Conservation (phyloP, 306 rosid genomes). For the Canavalia ensiformis region DNA sequence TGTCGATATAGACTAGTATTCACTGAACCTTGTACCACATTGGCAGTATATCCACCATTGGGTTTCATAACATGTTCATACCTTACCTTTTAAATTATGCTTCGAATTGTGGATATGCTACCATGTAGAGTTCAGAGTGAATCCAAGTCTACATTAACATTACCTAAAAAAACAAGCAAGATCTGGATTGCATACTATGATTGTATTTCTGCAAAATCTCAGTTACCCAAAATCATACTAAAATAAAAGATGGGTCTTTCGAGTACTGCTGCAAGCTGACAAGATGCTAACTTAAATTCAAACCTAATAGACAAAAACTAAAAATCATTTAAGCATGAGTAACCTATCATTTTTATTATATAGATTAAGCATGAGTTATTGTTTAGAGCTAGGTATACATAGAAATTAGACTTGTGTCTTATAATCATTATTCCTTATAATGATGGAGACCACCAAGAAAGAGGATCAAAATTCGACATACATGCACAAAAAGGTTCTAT, state of each 20-base stretch:
- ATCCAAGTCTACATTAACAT: slow-evolving; percentile 15
- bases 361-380: neutral
- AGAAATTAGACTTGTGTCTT: neutral
- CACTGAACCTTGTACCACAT: neutral
- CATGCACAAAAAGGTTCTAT: neutral
- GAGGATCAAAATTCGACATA: neutral
- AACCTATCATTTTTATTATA: neutral
- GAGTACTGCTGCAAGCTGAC: slow-evolving; percentile 3
- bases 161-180: neutral
- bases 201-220: neutral
- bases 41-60: slow-evolving; percentile 31
- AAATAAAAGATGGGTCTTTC: neutral
- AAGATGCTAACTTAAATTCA: slow-evolving; percentile 1
- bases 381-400: slow-evolving; percentile 26
- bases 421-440: slow-evolving; percentile 4
- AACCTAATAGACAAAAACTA: slow-evolving; percentile 1
- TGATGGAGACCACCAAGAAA: neutral
- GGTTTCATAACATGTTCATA: slow-evolving; percentile 23
- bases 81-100: neutral
- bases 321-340: neutral
- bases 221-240: slow-evolving; percentile 8
- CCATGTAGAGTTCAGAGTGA: neutral
- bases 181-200: neutral
- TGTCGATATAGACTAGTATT: neutral
- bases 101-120: slow-evolving; percentile 9